Conservation (phyloP, 495 filamentous ascomycete genomes). For the Polyplosphaeria fusca region DNA sequence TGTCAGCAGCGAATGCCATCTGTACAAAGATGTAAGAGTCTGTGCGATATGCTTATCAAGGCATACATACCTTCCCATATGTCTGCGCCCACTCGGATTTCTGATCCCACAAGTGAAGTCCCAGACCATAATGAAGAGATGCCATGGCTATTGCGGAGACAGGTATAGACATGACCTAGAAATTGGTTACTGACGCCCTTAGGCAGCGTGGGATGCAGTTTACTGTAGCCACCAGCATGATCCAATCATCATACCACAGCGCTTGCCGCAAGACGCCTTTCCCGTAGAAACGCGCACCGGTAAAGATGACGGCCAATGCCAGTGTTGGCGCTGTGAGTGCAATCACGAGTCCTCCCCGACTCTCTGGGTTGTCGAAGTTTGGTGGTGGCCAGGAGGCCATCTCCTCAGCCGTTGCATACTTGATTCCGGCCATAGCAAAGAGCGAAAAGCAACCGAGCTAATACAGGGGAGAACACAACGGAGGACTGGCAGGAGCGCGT, state of each 20-base stretch:
- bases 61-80: constrained; percentile 26
- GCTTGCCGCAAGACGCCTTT: constrained; percentile 12
- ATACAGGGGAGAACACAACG: background rate
- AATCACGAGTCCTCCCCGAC: constrained; percentile 7
- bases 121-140: constrained; percentile 21
- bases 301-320: constrained; percentile 18
- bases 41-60: background rate
- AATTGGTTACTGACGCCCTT: background rate
- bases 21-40: background rate
- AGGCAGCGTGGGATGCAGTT: background rate
- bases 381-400: constrained; percentile 23
- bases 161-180: constrained; percentile 13
- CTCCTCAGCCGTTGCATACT: constrained; percentile 21
- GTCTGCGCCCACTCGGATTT: constrained; percentile 20
- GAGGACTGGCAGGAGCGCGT: background rate
- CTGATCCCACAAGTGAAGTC: constrained; percentile 26
- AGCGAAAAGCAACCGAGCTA: background rate
- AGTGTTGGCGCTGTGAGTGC: constrained; percentile 13
- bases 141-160: constrained; percentile 13
- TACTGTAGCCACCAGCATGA: constrained; percentile 21
- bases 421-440: background rate
- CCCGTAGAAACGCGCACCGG: constrained; percentile 18
- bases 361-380: constrained; percentile 21
- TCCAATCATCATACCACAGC: constrained; percentile 22
- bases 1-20: constrained; percentile 18